Evolutionary conservation across 345 rosid genomes (phyloP).

Genomic region (Eucalyptus regnans): DNA sequence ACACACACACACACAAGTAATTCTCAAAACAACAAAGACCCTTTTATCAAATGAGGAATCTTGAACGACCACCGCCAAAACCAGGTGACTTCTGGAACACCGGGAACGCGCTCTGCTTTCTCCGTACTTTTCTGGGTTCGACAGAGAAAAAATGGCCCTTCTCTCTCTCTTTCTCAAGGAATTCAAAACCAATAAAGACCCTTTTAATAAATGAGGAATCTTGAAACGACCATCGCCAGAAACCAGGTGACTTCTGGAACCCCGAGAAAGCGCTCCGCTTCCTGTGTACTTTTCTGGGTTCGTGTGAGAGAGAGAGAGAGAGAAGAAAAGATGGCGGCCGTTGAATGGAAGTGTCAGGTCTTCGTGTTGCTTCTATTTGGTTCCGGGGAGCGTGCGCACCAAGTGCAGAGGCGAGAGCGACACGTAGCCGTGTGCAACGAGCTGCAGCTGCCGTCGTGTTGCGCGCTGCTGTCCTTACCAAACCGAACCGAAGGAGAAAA

Average conservation of each 20-base stretch:
- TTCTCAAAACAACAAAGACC: neutral
- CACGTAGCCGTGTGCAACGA: neutral
- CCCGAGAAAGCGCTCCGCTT: neutral
- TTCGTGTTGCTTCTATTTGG: neutral
- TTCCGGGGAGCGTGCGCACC: neutral
- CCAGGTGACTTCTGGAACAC: neutral
- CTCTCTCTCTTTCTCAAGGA: neutral
- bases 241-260: neutral
- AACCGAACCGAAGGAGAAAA: neutral
- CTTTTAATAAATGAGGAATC: neutral
- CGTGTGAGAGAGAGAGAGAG: neutral
- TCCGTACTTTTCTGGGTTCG: neutral
- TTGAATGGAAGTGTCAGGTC: neutral
- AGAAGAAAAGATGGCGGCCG: neutral
- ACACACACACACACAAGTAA: neutral
- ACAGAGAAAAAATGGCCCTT: neutral
- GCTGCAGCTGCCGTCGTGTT: neutral
- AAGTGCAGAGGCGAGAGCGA: neutral
- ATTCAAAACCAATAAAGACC: neutral
- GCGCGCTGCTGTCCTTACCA: neutral
- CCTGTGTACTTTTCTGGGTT: neutral
- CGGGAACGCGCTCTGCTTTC: neutral
- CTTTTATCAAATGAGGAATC: neutral
- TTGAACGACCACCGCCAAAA: neutral
- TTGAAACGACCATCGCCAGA: neutral